Base-by-base conservation (phyloP, 345 rosid species). In the Syzygium aromaticum region DNA sequence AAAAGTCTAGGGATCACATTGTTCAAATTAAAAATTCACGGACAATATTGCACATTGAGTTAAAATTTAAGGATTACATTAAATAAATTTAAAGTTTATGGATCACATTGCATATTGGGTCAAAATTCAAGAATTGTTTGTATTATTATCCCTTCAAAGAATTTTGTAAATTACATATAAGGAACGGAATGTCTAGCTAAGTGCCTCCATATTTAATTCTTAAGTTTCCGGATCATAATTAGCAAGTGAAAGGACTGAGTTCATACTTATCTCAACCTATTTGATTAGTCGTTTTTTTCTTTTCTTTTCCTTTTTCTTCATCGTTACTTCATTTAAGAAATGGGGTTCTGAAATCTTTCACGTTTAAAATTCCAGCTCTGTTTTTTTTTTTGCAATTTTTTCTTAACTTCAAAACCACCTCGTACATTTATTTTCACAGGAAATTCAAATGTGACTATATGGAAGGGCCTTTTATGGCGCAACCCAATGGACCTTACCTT, bases 161-260 rank as follows among this genome's bases (percentile, higher is more conserved):
- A 57, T 57, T 22, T 22, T 57, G 25, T 57, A 57, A 10, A 57
- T 59, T 25, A 59, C 30, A 57, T 57, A 25, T 57, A 25, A 57
- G 15, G 30, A 59, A 59, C 0, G 0, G 0, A 5, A 27, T 0
- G 7, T 5, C 15, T 4, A 59, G 11, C 27, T 27, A 25, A 3
- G 15, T 11, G 0, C 30, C 33, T n/a, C 2, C 30, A 61, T n/a
- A 61, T 61, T 30, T 61, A n/a, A n/a, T 61, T n/a, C 17, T 61
- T 61, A n/a, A 61, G n/a, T 61, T 61, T n/a, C 3, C 0, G 0
- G 3, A 67, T 67, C 23, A 2, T 67, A 3, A 2, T 30, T 17
- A 67, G 8, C 78, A 0, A 67, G 78, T 17, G 17, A 67, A 30
- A 67, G 25, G 43, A 67, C 12, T 17, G 46, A 67, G 17, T 33